A percentile compares a stretch with the other conserved stretches of the same genome.
Evolutionary conservation across 176 grass and related monocot species (phyloP).

Genomic region (Aegilops bicornis): DNA sequence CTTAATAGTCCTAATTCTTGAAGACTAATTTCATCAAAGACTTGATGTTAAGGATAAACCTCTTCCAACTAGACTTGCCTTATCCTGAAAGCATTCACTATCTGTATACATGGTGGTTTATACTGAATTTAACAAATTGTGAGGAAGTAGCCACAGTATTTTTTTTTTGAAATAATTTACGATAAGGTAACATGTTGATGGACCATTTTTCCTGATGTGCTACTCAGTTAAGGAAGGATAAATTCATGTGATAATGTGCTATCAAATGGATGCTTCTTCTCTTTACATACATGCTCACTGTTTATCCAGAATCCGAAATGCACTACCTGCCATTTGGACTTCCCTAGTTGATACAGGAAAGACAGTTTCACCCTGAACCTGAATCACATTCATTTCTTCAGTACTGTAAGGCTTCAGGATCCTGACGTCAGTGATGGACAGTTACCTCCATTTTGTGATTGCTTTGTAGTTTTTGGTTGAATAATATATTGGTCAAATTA

Average conservation of each 20-base stretch:
- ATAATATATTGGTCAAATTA: not conserved
- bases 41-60: not conserved
- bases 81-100: not conserved
- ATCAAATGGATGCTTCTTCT: not conserved
- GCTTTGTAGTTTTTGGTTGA: too few relatives aligned
- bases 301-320: not conserved
- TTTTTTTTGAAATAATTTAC: too few relatives aligned
- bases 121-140: not conserved
- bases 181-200: not conserved
- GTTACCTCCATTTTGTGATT: too few relatives aligned
- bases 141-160: too few relatives aligned
- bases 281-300: not conserved
- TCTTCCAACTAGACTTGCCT: not conserved
- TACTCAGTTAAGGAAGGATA: not conserved
- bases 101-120: not conserved
- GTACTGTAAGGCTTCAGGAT: too few relatives aligned
- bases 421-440: too few relatives aligned
- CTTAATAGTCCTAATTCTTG: not conserved
- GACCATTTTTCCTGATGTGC: not conserved
- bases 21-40: not conserved
- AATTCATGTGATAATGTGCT: not conserved
- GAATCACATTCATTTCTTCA: too few relatives aligned
- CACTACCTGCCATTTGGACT: not conserved
- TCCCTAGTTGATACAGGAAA: too few relatives aligned
- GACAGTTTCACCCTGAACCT: too few relatives aligned